These are phyloP conservation scores for Ophiostoma triangulosporum DNA, from an alignment of 2,329 filamentous ascomycete species.

Conservation along the genomic window DNA sequence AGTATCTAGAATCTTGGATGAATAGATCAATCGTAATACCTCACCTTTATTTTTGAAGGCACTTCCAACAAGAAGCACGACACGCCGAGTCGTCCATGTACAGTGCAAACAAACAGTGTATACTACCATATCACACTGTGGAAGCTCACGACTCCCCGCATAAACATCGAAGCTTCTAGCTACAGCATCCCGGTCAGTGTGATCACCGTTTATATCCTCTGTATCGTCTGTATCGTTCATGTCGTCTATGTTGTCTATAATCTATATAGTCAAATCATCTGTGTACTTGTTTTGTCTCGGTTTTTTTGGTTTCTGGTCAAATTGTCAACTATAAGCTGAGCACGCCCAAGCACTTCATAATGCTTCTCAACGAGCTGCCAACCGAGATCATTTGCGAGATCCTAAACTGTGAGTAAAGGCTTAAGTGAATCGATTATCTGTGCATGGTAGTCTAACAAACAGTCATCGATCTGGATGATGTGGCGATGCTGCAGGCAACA, in stretches of 20 bases:
- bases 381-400: background rate
- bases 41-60: too few species aligned
- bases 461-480: constrained; percentile 51
- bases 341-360: too few species aligned
- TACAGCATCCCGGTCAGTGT: background rate
- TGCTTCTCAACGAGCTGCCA: background rate
- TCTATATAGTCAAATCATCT: too few species aligned
- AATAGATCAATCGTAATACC: too few species aligned
- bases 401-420: background rate
- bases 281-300: too few species aligned
- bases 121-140: background rate
- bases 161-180: constrained; percentile 1
- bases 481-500: constrained; percentile 55
- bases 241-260: background rate
- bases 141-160: background rate
- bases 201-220: background rate
- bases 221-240: background rate
- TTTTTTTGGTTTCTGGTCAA: too few species aligned
- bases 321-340: too few species aligned
- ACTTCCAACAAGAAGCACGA: too few species aligned
- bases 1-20: too few species aligned
- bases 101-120: background rate
- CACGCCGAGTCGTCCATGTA: too few species aligned
- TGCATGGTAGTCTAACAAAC: background rate
- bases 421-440: background rate